phyloP scores from a whole-genome alignment of 441 rosid species.

The Gossypium trilobum region DNA sequence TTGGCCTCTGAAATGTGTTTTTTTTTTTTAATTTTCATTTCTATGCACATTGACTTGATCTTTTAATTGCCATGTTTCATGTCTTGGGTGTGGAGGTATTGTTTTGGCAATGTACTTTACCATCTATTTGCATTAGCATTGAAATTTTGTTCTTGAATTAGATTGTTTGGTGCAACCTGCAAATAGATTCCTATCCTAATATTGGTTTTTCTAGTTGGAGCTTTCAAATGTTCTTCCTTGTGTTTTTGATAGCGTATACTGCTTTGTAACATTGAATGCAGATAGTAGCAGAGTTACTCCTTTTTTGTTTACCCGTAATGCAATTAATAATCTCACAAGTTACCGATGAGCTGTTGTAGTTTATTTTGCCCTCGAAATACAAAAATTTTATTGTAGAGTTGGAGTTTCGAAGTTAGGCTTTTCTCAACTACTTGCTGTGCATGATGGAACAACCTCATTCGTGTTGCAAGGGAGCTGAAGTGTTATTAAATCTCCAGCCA shows the following conservation, averaged over 20 bases:
- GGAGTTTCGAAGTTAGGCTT: neutral
- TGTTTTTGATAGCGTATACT: neutral
- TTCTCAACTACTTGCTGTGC: constrained; percentile 1
- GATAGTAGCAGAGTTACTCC: neutral
- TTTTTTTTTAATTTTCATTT: neutral
- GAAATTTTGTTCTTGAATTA: neutral
- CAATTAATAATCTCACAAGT: neutral
- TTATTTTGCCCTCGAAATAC: neutral
- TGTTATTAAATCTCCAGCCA: constrained; percentile 44
- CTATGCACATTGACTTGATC: neutral
- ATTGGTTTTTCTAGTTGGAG: neutral
- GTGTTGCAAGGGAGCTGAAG: constrained; percentile 39
- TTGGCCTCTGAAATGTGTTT: neutral
- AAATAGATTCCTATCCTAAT: neutral
- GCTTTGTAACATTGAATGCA: neutral
- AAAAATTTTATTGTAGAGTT: neutral
- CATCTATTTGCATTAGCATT: neutral
- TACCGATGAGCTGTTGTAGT: too few relatives aligned
- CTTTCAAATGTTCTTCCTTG: neutral
- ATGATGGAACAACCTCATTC: constrained; percentile 26
- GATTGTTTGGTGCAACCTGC: neutral
- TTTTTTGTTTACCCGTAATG: neutral
- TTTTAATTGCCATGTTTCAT: neutral
- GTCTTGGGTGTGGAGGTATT: neutral
- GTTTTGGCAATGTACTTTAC: neutral